Percentiles rank a stretch among this genome's conserved stretches.
These are phyloP conservation scores for Talaromyces stipitatus DNA, from an alignment of 495 filamentous ascomycete genomes.

Conservation along the genomic window DNA sequence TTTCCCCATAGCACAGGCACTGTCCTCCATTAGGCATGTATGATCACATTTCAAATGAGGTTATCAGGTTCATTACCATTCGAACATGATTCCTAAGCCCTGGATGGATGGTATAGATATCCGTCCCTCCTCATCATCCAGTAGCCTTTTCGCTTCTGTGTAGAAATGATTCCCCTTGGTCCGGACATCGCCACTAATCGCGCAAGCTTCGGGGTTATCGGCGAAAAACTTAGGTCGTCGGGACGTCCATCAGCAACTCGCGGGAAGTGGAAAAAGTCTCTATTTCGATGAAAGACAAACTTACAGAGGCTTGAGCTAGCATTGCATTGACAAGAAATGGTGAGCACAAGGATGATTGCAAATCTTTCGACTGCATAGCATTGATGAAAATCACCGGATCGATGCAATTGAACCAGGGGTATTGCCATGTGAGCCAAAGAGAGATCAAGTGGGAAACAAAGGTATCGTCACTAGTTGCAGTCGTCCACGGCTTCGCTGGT, in stretches of 20 bases:
- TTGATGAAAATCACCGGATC: constrained; percentile 27
- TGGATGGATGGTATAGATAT: constrained; percentile 20
- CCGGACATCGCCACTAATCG: constrained; percentile 9
- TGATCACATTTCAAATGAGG: not conserved
- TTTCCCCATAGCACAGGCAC: constrained; percentile 23
- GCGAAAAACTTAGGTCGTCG: constrained; percentile 6
- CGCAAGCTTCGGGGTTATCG: constrained; percentile 15
- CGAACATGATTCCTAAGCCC: constrained; percentile 18
- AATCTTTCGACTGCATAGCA: constrained; percentile 21
- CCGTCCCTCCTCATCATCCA: constrained; percentile 21
- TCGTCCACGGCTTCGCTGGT: constrained; percentile 39
- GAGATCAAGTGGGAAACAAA: constrained; percentile 42
- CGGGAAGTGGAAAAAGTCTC: not conserved
- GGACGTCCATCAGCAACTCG: constrained; percentile 7
- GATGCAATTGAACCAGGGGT: constrained; percentile 32
- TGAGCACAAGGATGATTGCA: constrained; percentile 30
- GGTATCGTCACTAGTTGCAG: constrained; percentile 33
- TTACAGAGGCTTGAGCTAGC: constrained; percentile 29
- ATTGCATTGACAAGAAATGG: constrained; percentile 39
- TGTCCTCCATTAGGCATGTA: constrained; percentile 1
- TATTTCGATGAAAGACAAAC: not conserved
- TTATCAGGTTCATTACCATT: constrained; percentile 10
- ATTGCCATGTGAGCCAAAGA: constrained; percentile 40
- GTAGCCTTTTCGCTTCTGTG: constrained; percentile 19
- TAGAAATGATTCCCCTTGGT: constrained; percentile 18